Evolutionary conservation across 768 basidiomycete genomes (phyloP).

Genomic region (Punctularia strigosozonata): DNA sequence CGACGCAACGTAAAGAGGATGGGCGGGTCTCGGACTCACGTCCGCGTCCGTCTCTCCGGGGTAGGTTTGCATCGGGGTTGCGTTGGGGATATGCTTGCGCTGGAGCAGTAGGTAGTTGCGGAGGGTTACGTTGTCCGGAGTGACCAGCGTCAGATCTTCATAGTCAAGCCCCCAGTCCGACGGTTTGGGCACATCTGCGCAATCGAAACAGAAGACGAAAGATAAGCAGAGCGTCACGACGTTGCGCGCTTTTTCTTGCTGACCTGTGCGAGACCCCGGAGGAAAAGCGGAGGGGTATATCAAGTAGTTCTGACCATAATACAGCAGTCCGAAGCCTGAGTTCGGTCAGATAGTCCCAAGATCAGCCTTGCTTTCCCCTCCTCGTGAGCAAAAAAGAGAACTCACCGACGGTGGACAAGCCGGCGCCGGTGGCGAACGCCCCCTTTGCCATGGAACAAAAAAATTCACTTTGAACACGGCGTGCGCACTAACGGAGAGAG

Average conservation of each 20-base stretch:
- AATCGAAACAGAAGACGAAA: not conserved
- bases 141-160: slow-evolving; percentile 60
- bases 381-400: slow-evolving; percentile 3
- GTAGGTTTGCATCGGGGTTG: slow-evolving; percentile 20
- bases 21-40: slow-evolving; percentile 20
- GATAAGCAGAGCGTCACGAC: not conserved
- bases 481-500: too few species aligned
- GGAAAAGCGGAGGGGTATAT: slow-evolving; percentile 86
- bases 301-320: slow-evolving; percentile 78
- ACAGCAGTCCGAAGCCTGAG: slow-evolving; percentile 61
- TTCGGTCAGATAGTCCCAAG: not conserved
- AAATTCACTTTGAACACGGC: too few species aligned
- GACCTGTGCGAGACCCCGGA: slow-evolving; percentile 69
- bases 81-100: slow-evolving; percentile 31
- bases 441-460: slow-evolving; percentile 19
- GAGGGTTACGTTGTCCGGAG: slow-evolving; percentile 61
- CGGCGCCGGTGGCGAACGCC: slow-evolving; percentile 23
- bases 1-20: not conserved
- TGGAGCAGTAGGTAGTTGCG: slow-evolving; percentile 71
- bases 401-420: slow-evolving; percentile 23
- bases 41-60: slow-evolving; percentile 43
- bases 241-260: slow-evolving; percentile 5
- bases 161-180: slow-evolving; percentile 61
- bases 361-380: slow-evolving; percentile 4
- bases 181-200: slow-evolving; percentile 60